A percentile compares a stretch with the other conserved stretches of the same genome.
Evolutionary conservation across 768 basidiomycete species (phyloP).

Genomic region (Gelatoporia subvermispora): DNA sequence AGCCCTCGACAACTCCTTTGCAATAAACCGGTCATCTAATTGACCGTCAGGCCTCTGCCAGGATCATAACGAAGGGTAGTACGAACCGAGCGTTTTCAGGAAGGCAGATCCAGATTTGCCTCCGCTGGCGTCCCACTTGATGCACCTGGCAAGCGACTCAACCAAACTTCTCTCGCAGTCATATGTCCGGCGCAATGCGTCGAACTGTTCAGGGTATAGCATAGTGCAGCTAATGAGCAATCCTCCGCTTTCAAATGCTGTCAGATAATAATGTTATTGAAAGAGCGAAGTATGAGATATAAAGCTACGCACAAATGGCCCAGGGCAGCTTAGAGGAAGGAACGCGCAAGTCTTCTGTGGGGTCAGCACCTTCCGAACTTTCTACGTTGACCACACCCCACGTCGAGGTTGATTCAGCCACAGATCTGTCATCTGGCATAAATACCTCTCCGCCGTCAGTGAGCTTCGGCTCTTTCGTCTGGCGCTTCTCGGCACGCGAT

Average conservation of each 20-base stretch:
- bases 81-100: conserved; percentile 85
- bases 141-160: conserved; percentile 87
- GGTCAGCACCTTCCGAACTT: conserved; percentile 55
- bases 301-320: conserved; percentile 61
- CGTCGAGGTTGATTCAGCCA: conserved; percentile 79
- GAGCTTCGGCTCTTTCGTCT: conserved; percentile 46
- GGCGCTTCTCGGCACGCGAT: conserved; percentile 74
- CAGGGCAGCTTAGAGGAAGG: conserved; percentile 78
- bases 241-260: conserved; percentile 88
- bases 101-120: conserved; percentile 98
- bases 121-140: conserved; percentile 93
- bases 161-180: conserved; percentile 93
- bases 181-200: conserved; percentile 86
- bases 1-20: conserved; percentile 87
- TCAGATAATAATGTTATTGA: conserved; percentile 8
- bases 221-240: conserved; percentile 91
- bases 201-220: conserved; percentile 95
- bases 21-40: conserved; percentile 95
- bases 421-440: conserved; percentile 87
- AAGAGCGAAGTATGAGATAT: background rate
- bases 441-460: conserved; percentile 75
- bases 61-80: background rate
- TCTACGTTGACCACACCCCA: conserved; percentile 93
- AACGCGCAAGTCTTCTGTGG: conserved; percentile 69
- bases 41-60: conserved; percentile 2